A percentile compares a stretch with the other conserved stretches of the same genome.
Conservation (phyloP, 192 early-diverging fungal genomes). For the Podila clonocystis region DNA sequence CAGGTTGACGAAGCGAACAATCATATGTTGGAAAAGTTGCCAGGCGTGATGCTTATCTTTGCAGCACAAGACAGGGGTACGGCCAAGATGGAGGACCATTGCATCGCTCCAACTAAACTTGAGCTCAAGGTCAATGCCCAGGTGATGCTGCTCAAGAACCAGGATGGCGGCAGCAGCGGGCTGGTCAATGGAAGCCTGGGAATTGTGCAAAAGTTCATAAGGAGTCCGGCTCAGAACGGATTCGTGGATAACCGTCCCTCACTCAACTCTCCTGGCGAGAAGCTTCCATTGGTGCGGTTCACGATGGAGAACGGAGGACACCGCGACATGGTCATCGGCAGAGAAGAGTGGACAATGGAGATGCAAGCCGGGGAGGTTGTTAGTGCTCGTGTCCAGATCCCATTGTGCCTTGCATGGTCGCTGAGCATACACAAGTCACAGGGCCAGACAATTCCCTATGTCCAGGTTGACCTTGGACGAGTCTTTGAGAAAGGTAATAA, state of each 20-base stretch:
- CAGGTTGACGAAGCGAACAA: constrained; percentile 82
- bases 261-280: constrained; percentile 20
- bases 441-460: constrained; percentile 83
- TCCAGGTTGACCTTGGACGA: constrained; percentile 79
- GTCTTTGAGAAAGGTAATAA: constrained; percentile 77
- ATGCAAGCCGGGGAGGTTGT: constrained; percentile 12
- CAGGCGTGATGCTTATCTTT: constrained; percentile 56
- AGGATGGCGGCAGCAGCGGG: constrained; percentile 39
- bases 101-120: constrained; percentile 70
- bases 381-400: constrained; percentile 58
- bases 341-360: constrained; percentile 40
- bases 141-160: constrained; percentile 87
- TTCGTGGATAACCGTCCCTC: not conserved
- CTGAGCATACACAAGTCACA: constrained; percentile 90
- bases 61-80: constrained; percentile 54
- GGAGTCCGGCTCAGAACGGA: constrained; percentile 11
- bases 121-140: constrained; percentile 82
- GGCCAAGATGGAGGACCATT: constrained; percentile 55
- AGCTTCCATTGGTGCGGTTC: constrained; percentile 25
- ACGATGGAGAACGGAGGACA: not conserved
- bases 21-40: constrained; percentile 60
- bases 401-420: constrained; percentile 84
- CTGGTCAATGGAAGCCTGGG: constrained; percentile 90
- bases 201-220: constrained; percentile 56
- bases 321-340: constrained; percentile 23